Conservation (phyloP, 768 basidiomycete genomes). For the Hygrophorus russula region DNA sequence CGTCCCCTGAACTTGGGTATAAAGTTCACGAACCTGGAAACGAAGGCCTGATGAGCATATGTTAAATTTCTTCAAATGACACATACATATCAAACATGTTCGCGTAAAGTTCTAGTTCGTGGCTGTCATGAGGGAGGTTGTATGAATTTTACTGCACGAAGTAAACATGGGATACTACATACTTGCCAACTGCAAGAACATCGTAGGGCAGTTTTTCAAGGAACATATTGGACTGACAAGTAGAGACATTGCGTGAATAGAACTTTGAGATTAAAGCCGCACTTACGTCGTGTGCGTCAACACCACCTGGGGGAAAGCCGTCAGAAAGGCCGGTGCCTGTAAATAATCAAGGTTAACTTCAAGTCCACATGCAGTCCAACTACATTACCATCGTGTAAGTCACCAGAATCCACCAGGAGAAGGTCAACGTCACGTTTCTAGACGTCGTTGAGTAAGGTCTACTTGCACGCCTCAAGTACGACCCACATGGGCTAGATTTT, state of each 20-base stretch:
- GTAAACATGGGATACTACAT: conserved; percentile 14
- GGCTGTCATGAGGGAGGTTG: conserved; percentile 26
- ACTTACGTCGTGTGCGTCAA: conserved; percentile 62
- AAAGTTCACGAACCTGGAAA: conserved; percentile 49
- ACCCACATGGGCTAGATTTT: conserved; percentile 49
- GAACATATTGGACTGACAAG: conserved; percentile 57
- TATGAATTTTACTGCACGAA: background rate
- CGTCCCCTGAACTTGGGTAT: conserved; percentile 53
- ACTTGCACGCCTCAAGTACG: background rate
- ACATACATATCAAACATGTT: conserved; percentile 56
- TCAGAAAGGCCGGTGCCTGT: conserved; percentile 69
- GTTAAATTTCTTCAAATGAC: background rate
- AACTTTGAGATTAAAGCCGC: conserved; percentile 3
- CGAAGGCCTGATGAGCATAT: conserved; percentile 1
- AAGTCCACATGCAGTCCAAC: background rate
- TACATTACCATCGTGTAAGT: conserved; percentile 54
- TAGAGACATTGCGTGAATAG: background rate
- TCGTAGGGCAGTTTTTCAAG: conserved; percentile 70
- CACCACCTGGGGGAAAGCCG: conserved; percentile 56
- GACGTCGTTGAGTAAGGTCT: background rate
- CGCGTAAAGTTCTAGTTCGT: conserved; percentile 71
- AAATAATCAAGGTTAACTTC: background rate
- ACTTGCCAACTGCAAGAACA: conserved; percentile 78
- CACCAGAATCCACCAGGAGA: conserved; percentile 74
- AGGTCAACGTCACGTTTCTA: conserved; percentile 70